Percentiles rank a stretch among this genome's conserved stretches.
Evolutionary conservation across 768 basidiomycete species (phyloP).

Genomic region (Suillus clintonianus): DNA sequence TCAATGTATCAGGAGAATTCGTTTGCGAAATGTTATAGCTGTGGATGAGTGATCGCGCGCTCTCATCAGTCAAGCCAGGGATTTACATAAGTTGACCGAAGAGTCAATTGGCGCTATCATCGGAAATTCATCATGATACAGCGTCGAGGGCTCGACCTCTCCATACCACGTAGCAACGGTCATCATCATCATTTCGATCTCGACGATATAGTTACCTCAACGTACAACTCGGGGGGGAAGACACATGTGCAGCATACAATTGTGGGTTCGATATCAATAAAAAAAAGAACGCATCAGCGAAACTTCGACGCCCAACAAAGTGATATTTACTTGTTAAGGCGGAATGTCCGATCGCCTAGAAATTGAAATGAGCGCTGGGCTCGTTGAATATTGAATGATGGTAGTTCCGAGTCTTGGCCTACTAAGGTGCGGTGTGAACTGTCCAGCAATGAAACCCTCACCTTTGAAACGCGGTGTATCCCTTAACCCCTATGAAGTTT

Average conservation of each 20-base stretch:
- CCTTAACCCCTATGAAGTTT: not conserved
- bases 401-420: not conserved
- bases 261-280: not conserved
- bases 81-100: not conserved
- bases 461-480: not conserved
- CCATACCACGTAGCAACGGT: not conserved
- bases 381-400: not conserved
- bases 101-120: not conserved
- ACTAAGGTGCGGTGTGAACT: not conserved
- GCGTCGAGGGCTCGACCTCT: not conserved
- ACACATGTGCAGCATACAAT: not conserved
- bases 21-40: not conserved
- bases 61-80: not conserved
- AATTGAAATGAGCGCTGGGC: not conserved
- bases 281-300: constrained; percentile 2
- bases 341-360: not conserved
- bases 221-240: not conserved
- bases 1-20: constrained; percentile 3
- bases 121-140: not conserved
- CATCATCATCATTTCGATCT: not conserved
- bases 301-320: not conserved
- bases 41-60: not conserved
- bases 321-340: not conserved
- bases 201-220: not conserved
- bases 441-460: not conserved